Evolutionary conservation across 768 basidiomycete species (phyloP).

Genomic region (Boletus subparvulus): DNA sequence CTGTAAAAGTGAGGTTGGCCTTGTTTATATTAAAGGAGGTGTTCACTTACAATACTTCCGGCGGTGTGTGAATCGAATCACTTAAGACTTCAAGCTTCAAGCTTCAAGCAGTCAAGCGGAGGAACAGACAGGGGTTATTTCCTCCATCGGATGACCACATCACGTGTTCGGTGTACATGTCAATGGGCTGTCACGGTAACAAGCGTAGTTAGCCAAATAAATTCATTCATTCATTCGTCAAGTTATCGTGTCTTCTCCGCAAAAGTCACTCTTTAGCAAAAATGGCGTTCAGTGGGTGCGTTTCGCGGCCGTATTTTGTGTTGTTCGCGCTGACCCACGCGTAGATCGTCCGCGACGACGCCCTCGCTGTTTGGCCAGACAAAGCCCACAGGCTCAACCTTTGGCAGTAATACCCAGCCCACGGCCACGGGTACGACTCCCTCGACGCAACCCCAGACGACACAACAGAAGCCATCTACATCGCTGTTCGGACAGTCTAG

Average conservation of each 20-base stretch:
- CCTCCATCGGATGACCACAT: not conserved
- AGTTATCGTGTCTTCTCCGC: not conserved
- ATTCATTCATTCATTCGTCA: too few species aligned
- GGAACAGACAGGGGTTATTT: not conserved
- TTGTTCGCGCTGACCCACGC: slow-evolving; percentile 5
- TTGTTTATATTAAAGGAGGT: not conserved
- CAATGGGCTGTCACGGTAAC: too few species aligned
- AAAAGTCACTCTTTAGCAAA: not conserved
- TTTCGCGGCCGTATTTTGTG: not conserved
- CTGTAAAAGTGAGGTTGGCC: slow-evolving; percentile 25
- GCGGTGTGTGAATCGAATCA: slow-evolving; percentile 31
- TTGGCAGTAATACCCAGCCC: slow-evolving; percentile 35
- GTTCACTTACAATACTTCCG: too few species aligned
- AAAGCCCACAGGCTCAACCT: slow-evolving; percentile 37
- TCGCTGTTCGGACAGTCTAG: slow-evolving; percentile 38
- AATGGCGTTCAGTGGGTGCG: slow-evolving; percentile 26
- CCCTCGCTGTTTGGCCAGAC: slow-evolving; percentile 34
- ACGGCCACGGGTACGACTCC: slow-evolving; percentile 17
- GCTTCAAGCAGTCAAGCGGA: too few species aligned
- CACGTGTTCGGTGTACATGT: not conserved
- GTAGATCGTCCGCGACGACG: slow-evolving; percentile 41
- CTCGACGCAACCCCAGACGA: slow-evolving; percentile 17
- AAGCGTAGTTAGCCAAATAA: too few species aligned
- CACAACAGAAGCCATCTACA: slow-evolving; percentile 22
- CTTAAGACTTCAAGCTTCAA: slow-evolving; percentile 15